Evolutionary conservation across 2,329 filamentous ascomycete species (phyloP), one percentile per base, ranked within the genome.

Genomic region (Talaromyces atroroseus): DNA sequence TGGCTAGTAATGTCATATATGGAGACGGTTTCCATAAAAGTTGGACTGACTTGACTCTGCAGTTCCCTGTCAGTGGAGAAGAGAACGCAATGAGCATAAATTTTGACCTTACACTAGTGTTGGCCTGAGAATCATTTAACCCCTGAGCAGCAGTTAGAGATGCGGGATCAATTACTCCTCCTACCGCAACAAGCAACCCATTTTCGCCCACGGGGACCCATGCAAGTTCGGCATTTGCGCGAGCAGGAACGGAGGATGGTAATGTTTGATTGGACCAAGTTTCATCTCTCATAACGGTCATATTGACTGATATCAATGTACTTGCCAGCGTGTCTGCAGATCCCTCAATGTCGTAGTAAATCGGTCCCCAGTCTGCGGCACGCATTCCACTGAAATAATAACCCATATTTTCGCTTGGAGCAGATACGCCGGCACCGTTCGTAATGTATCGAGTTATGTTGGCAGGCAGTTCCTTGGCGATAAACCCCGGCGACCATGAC

Each of bases 381-480:
- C 75, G 80, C 68, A 87, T 72, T 0, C 87, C 87, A 0, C 83
- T 82, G 60, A 90, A 88, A 62, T 89, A 89, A 74, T 83, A 90
- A 0, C 85, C 85, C 62, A 84, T 78, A 60, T 88, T 85, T 67
- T 90, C 87, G 0, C 86, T 88, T 0, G 86, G 85, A 0, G 82
- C 83, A 34, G 76, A 88, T 12, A 78, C 84, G 0, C 78, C 80
- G 1, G 81, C 87, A 18, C 87, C 87, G 60, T 81, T 84, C 0
- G 85, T 81, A 26, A 89, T 63, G 63, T 87, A 88, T 50, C 82
- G 77, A 20, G 81, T 88, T 8, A 87, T 66, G 6, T 65, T 69
- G 2, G 70, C 59, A 1, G 77, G 68, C 1, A 87, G 72, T 0
- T 66, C 62, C 1, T 65, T 65, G 6, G 69, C 61, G 2, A 71